phyloP scores from a whole-genome alignment of 768 basidiomycete genomes.

The Boletellus ananas region DNA sequence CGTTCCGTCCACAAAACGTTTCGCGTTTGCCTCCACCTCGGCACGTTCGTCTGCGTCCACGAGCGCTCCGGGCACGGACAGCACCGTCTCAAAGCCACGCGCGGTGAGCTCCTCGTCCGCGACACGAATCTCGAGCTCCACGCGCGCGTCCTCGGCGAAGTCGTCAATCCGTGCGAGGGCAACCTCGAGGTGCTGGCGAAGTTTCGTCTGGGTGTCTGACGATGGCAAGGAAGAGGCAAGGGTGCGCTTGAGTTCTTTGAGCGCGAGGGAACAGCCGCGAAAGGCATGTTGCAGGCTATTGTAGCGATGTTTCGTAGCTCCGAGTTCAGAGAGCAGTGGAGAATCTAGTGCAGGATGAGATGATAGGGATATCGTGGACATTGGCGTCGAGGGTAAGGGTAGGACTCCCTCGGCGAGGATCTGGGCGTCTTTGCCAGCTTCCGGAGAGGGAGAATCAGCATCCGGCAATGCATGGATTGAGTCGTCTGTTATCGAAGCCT shows the following conservation, averaged over 20 bases:
- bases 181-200: conserved; percentile 37
- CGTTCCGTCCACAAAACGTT: conserved; percentile 31
- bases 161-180: conserved; percentile 66
- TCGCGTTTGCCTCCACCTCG: conserved; percentile 49
- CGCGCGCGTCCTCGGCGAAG: conserved; percentile 73
- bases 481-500: not conserved
- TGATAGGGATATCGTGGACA: not conserved
- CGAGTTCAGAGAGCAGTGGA: conserved; percentile 46
- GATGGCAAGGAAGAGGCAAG: conserved; percentile 11
- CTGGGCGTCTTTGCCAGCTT: not conserved
- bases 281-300: conserved; percentile 59
- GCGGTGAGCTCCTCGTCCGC: conserved; percentile 67
- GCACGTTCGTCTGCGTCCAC: conserved; percentile 17
- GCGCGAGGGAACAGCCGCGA: conserved; percentile 64
- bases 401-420: not conserved
- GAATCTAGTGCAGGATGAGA: not conserved
- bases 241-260: conserved; percentile 50
- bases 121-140: conserved; percentile 76
- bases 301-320: conserved; percentile 49
- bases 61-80: conserved; percentile 52
- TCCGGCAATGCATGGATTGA: not conserved
- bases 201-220: not conserved
- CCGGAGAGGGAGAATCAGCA: not conserved
- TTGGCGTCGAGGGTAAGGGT: not conserved
- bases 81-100: conserved; percentile 65